Conservation (phyloP, 169 alveolate species). For the Plasmodium knowlesi region DNA sequence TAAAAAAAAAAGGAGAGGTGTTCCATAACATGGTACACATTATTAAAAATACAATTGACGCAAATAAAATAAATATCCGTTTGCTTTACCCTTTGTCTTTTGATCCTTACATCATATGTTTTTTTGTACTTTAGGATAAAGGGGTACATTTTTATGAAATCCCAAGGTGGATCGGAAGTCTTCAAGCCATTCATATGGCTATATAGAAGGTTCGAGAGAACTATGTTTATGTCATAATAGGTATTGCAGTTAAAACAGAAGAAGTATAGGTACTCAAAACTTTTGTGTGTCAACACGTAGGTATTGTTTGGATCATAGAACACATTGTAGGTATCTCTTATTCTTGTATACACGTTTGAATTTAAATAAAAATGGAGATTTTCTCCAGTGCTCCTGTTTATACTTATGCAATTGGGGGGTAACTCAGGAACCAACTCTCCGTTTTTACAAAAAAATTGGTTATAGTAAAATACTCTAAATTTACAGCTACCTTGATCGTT, state of each 20-base stretch:
- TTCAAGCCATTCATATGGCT: neutral
- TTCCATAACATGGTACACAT: conserved; percentile 3
- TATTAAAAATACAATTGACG: conserved; percentile 20
- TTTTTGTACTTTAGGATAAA: conserved; percentile 14
- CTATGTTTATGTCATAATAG: conserved; percentile 28
- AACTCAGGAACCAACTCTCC: neutral
- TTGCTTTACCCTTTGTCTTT: conserved; percentile 65
- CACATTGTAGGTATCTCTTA: conserved; percentile 12
- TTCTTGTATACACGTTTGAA: neutral
- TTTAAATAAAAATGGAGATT: conserved; percentile 1
- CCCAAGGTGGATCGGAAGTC: neutral
- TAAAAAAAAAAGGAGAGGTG: conserved; percentile 12
- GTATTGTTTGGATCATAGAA: conserved; percentile 4
- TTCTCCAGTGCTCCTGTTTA: conserved; percentile 27
- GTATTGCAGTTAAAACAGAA: conserved; percentile 22
- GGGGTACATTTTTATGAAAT: neutral
- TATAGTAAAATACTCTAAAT: conserved; percentile 13
- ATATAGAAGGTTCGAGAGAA: neutral
- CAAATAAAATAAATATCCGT: conserved; percentile 52
- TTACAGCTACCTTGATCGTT: neutral
- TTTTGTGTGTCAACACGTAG: conserved; percentile 9
- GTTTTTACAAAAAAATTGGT: conserved; percentile 7
- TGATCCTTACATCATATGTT: conserved; percentile 22
- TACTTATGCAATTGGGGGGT: conserved; percentile 1
- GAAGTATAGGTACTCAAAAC: conserved; percentile 26